These are phyloP conservation scores for Paragyromitra xinjiangensis DNA, from an alignment of 495 filamentous ascomycete genomes.

Conservation along the genomic window DNA sequence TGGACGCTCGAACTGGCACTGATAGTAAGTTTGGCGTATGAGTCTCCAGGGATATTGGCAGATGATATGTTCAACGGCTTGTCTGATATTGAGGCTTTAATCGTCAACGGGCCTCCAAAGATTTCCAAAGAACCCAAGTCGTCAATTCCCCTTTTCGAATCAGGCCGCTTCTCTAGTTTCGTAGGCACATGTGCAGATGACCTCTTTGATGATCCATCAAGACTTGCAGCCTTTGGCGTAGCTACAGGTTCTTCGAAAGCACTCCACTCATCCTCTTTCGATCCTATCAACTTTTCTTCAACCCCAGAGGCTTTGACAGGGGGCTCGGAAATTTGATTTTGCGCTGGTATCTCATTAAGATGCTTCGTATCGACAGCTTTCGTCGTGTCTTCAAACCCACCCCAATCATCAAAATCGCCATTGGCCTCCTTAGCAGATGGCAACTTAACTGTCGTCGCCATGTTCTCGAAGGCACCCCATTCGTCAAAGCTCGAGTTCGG, in stretches of 20 bases:
- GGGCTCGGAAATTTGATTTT: constrained; percentile 9
- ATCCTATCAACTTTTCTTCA: constrained; percentile 7
- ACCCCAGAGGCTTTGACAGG: not conserved
- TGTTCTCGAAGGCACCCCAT: constrained; percentile 51
- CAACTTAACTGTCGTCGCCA: constrained; percentile 29
- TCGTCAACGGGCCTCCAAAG: not conserved
- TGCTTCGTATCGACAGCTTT: constrained; percentile 10
- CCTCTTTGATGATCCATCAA: constrained; percentile 5
- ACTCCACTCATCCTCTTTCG: constrained; percentile 28
- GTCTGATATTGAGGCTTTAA: constrained; percentile 8
- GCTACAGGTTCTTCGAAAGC: constrained; percentile 10
- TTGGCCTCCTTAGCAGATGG: constrained; percentile 38
- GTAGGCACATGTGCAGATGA: constrained; percentile 2
- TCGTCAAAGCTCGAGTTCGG: constrained; percentile 29
- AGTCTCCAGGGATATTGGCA: not conserved
- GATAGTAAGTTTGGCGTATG: not conserved
- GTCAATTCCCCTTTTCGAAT: not conserved
- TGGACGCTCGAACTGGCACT: not conserved
- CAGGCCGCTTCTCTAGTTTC: not conserved
- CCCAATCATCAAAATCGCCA: constrained; percentile 49
- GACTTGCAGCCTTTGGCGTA: constrained; percentile 6
- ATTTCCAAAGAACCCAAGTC: constrained; percentile 1
- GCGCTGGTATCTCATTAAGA: not conserved
- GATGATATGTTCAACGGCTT: constrained; percentile 1
- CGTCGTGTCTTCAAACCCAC: constrained; percentile 25